Evolutionary conservation across 83 land plant species (phyloP).

Genomic region (Picea engelmannii): DNA sequence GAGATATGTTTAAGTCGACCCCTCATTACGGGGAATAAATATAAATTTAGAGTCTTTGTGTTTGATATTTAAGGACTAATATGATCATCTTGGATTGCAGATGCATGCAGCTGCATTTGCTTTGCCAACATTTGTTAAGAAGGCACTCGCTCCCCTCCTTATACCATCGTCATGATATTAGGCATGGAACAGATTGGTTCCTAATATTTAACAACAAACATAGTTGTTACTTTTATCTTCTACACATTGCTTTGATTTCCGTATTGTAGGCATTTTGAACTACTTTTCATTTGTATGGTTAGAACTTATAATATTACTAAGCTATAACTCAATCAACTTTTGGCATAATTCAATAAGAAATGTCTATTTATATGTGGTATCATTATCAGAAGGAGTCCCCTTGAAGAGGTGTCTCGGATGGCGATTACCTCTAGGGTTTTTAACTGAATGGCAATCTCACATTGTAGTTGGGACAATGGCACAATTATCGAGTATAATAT

Average conservation of each 20-base stretch:
- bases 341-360: background rate
- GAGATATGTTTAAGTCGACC: too few relatives aligned
- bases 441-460: too few relatives aligned
- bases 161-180: background rate
- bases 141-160: constrained; percentile 10
- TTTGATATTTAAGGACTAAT: background rate
- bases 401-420: background rate
- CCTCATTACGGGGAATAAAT: too few relatives aligned
- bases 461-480: too few relatives aligned
- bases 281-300: too few relatives aligned
- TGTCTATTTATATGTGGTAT: background rate
- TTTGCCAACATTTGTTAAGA: background rate
- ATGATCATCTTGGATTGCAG: constrained; percentile 5
- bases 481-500: too few relatives aligned
- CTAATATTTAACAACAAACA: background rate
- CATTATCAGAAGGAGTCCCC: background rate
- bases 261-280: too few relatives aligned
- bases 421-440: too few relatives aligned
- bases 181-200: background rate
- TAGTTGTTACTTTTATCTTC: background rate
- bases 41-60: too few relatives aligned
- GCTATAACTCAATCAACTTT: background rate
- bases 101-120: constrained; percentile 15
- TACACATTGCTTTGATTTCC: background rate
- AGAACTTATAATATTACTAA: background rate